phyloP scores from a whole-genome alignment of 176 grass and related monocot genomes.

The Bothriochloa decipiens region DNA sequence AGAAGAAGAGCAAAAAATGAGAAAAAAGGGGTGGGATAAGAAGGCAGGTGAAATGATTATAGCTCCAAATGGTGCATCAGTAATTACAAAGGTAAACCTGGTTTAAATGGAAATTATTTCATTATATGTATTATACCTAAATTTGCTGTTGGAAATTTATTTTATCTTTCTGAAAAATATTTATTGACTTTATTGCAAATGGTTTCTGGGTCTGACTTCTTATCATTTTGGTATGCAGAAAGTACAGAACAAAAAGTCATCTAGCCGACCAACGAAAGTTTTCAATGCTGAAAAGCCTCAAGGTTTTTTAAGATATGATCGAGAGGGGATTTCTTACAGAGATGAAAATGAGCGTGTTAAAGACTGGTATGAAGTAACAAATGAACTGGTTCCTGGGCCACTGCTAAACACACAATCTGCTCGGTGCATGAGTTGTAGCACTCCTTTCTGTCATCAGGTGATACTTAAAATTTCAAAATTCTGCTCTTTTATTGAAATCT shows the following conservation, averaged over 20 bases:
- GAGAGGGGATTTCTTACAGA: constrained; percentile 46
- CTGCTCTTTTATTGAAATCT: background rate
- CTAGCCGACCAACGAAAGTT: constrained; percentile 49
- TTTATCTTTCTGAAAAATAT: background rate
- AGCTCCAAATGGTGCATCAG: constrained; percentile 40
- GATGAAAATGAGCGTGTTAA: constrained; percentile 45
- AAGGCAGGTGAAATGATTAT: constrained; percentile 48
- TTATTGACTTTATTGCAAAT: background rate
- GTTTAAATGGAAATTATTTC: constrained; percentile 7
- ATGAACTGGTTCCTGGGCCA: constrained; percentile 51
- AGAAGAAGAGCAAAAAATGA: constrained; percentile 7
- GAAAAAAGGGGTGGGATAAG: constrained; percentile 41
- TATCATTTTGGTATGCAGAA: constrained; percentile 39
- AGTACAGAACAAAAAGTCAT: background rate
- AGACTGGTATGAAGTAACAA: constrained; percentile 68
- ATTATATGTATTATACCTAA: background rate
- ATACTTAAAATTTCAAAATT: constrained; percentile 11
- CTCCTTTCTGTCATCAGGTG: constrained; percentile 86
- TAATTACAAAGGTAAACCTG: constrained; percentile 44
- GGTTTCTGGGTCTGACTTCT: constrained; percentile 16
- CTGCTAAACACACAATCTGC: constrained; percentile 63
- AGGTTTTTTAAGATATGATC: constrained; percentile 56
- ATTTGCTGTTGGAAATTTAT: constrained; percentile 2
- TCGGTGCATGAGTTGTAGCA: constrained; percentile 69
- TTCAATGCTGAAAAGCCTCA: constrained; percentile 46